Conservation (phyloP, 805 yeast genomes). For the Kazachstania viticola region DNA sequence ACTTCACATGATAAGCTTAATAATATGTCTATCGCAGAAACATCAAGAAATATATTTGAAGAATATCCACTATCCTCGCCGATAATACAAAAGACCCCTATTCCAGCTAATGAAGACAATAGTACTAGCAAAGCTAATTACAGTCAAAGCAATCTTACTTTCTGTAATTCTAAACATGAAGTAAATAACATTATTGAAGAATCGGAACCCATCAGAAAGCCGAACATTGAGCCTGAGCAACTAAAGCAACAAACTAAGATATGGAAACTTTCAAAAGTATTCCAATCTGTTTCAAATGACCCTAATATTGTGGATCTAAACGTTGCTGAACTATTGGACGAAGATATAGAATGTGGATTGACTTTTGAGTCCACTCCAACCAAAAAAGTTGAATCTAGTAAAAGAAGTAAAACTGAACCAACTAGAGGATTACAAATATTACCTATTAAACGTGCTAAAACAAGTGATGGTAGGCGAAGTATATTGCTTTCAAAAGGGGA, state of each 20-base stretch:
- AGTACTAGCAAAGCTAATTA: background rate
- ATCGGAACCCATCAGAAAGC: background rate
- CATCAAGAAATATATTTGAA: conserved; percentile 4
- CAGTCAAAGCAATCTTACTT: background rate
- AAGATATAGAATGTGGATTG: background rate
- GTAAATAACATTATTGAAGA: background rate
- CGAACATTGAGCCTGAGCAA: too few species aligned
- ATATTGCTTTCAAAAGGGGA: too few species aligned
- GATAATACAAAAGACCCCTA: background rate
- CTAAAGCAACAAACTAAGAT: background rate
- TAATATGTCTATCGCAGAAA: background rate
- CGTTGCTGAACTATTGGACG: conserved; percentile 7
- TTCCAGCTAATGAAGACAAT: background rate
- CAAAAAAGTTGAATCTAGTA: too few species aligned
- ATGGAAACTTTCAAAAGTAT: too few species aligned
- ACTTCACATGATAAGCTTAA: too few species aligned
- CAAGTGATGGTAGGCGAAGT: too few species aligned
- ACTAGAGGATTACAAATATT: too few species aligned
- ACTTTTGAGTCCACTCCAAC: background rate
- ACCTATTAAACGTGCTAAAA: too few species aligned
- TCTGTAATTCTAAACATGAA: background rate
- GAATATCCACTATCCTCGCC: conserved; percentile 11
- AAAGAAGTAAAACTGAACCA: too few species aligned
- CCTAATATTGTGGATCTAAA: conserved; percentile 8
- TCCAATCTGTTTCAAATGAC: background rate